These are phyloP conservation scores for Trichoderma reesei DNA, from an alignment of 495 filamentous ascomycete genomes.

Conservation along the genomic window DNA sequence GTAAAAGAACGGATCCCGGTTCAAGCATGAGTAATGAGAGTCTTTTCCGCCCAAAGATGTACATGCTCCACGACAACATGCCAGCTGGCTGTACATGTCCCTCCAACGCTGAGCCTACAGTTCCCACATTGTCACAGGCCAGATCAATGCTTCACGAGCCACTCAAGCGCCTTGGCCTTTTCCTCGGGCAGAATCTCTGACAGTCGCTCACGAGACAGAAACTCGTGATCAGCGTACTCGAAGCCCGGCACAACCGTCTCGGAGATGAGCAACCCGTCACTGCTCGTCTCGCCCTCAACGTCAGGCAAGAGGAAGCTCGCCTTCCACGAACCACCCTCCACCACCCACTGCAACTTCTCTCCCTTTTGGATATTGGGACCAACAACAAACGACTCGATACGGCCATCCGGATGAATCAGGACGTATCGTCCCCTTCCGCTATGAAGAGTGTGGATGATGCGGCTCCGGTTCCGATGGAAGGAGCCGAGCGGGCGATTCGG, in stretches of 20 bases:
- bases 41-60: too few species aligned
- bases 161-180: constrained; percentile 37
- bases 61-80: too few species aligned
- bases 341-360: constrained; percentile 57
- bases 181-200: constrained; percentile 36
- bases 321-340: constrained; percentile 57
- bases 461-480: constrained; percentile 51
- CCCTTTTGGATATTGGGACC: constrained; percentile 45
- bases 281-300: constrained; percentile 25
- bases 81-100: not conserved
- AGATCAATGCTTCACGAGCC: constrained; percentile 27
- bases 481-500: constrained; percentile 41
- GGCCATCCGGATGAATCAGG: not conserved
- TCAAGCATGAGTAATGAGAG: too few species aligned
- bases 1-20: too few species aligned
- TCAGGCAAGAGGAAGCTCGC: constrained; percentile 47
- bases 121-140: not conserved
- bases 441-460: constrained; percentile 49
- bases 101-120: not conserved
- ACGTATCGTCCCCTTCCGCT: constrained; percentile 8
- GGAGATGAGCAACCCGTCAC: constrained; percentile 48
- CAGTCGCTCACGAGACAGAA: constrained; percentile 37
- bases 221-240: constrained; percentile 55
- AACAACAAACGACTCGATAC: constrained; percentile 51
- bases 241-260: constrained; percentile 62